Percentiles rank a stretch among this genome's conserved stretches.
These are phyloP conservation scores for Stemphylium lycopersici DNA, from an alignment of 2,329 filamentous ascomycete genomes.

Conservation along the genomic window DNA sequence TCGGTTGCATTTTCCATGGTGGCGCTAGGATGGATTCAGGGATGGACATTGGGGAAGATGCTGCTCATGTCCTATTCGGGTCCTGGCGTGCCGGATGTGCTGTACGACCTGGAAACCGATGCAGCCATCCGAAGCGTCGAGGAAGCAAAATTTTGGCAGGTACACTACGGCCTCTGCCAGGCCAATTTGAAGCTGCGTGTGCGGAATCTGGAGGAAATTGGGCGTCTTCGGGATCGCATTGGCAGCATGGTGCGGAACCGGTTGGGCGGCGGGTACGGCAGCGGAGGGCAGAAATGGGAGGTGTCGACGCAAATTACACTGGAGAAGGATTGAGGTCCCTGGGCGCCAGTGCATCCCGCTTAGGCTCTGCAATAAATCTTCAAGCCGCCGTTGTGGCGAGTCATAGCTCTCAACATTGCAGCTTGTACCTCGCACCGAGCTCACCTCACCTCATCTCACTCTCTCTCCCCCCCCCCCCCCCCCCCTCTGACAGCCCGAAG, in stretches of 20 bases:
- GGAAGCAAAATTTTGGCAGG: constrained; percentile 97
- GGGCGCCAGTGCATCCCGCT: constrained; percentile 23
- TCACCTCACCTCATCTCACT: constrained; percentile 13
- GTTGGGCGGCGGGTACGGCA: constrained; percentile 85
- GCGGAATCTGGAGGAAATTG: constrained; percentile 66
- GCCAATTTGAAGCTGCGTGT: constrained; percentile 87
- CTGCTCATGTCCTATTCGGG: constrained; percentile 87
- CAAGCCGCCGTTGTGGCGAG: constrained; percentile 25
- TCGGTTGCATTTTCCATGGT: constrained; percentile 90
- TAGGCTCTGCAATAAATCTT: constrained; percentile 28
- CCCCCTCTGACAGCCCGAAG: constrained; percentile 27
- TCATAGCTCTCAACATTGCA: constrained; percentile 18
- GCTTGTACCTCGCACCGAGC: not conserved
- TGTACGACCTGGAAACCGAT: constrained; percentile 84
- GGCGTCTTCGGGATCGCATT: constrained; percentile 76
- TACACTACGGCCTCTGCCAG: constrained; percentile 96
- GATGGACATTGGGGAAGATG: constrained; percentile 88
- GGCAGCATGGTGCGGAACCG: constrained; percentile 81
- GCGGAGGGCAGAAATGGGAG: constrained; percentile 85
- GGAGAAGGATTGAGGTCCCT: constrained; percentile 52
- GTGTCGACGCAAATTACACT: constrained; percentile 80
- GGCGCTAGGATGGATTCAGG: constrained; percentile 79
- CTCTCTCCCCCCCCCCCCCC: not conserved
- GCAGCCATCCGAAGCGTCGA: constrained; percentile 77
- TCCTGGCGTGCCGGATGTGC: constrained; percentile 70